Base-by-base conservation (phyloP, 257 asterid species). In the Orobanche coerulescens region DNA sequence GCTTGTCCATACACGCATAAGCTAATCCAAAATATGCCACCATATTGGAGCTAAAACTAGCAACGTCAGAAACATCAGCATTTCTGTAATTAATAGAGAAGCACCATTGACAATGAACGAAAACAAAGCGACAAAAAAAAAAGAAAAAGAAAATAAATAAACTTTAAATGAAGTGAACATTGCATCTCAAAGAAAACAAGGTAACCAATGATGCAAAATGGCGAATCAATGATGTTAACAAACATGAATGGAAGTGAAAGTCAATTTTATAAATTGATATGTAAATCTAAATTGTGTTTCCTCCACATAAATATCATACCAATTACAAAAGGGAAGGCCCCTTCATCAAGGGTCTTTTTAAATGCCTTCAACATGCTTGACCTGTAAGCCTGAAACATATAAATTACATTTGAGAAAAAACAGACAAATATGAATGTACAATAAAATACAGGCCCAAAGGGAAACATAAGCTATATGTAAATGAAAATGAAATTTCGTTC, bases 301-400 rank as follows among this genome's bases (percentile, higher is more conserved):
- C 68, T 50, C 57, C 43, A 51, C 64, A 66, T 56, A 64, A 62
- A 56, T 60, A 52, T 61, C 95, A 76, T 92, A 93, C 97, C 97
- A 69, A 93, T 93, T 75, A 93, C 82, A 72, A 93, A 89, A 77
- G 93, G 84, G 86, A 86, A 93, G 73, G 70, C 80, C 76, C 99
- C 97, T 61, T 86, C 99, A 75, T 83, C 97, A 65, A 89, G 95
- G 84, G 97, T 86, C 95, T 86, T 93, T 63, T 79, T 93, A 69
- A 93, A 93, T 58, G 99, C 91, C 88, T 86, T 89, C 95, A 93
- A 69, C 99, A 93, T 93, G 87, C 96, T 93, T 70, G 95, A 73
- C 67, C 99, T 88, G 75, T 93, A 93, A 73, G 95, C 97, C 99
- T 93, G 86, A 71, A 52, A 67, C 22, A 68, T 22, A 70, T 18